These are phyloP conservation scores for Elsinoe necatrix DNA, from an alignment of 2,329 filamentous ascomycete genomes.

Conservation along the genomic window DNA sequence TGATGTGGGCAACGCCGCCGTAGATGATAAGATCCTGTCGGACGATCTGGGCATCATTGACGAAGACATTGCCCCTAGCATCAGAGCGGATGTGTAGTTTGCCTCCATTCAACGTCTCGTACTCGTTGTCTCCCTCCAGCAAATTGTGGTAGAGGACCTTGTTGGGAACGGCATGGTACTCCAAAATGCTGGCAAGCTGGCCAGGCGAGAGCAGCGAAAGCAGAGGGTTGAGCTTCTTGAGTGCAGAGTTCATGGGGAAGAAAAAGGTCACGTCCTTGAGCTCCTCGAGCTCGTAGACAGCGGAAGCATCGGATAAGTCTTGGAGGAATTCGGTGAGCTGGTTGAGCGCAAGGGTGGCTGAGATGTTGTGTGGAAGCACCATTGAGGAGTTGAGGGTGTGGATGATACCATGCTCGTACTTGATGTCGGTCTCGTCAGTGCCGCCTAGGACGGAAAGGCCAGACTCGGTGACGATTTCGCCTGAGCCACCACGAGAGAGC, in stretches of 20 bases:
- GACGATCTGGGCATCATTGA: constrained; percentile 17
- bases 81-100: constrained; percentile 8
- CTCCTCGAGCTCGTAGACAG: constrained; percentile 12
- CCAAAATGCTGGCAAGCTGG: constrained; percentile 17
- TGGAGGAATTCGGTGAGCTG: constrained; percentile 18
- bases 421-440: constrained; percentile 17
- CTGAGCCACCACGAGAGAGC: constrained; percentile 9
- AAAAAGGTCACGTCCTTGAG: constrained; percentile 19
- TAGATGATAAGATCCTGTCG: constrained; percentile 20
- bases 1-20: constrained; percentile 21
- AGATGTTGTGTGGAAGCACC: constrained; percentile 21
- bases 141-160: constrained; percentile 18
- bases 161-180: constrained; percentile 19
- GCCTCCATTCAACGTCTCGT: constrained; percentile 12
- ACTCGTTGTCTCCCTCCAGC: constrained; percentile 9
- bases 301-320: constrained; percentile 16
- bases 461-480: constrained; percentile 17
- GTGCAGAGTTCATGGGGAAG: constrained; percentile 19
- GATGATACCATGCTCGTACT: constrained; percentile 15
- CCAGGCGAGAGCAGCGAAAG: constrained; percentile 15
- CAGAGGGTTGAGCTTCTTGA: constrained; percentile 14
- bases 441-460: constrained; percentile 19
- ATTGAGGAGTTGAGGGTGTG: constrained; percentile 20
- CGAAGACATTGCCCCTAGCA: constrained; percentile 15
- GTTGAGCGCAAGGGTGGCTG: constrained; percentile 17